phyloP scores from a whole-genome alignment of 2,329 filamentous ascomycete genomes.

The Fusarium sp. region DNA sequence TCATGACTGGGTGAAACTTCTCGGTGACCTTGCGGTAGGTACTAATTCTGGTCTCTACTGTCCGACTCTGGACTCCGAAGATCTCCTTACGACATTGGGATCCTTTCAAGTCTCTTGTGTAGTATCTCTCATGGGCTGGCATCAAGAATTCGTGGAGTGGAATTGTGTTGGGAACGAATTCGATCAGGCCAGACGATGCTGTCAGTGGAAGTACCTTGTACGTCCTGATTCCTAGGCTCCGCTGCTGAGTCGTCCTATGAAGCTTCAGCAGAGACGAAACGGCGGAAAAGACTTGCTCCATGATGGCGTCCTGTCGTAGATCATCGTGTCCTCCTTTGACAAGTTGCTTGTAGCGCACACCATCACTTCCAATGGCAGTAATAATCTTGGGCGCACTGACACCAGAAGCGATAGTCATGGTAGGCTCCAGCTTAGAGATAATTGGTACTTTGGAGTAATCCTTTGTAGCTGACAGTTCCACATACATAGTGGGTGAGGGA shows the following conservation, averaged over 20 bases:
- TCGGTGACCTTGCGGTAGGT: slow-evolving; percentile 84
- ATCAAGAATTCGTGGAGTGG: slow-evolving; percentile 93
- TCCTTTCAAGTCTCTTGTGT: slow-evolving; percentile 85
- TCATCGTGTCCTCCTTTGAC: slow-evolving; percentile 98
- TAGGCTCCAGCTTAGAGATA: slow-evolving; percentile 78
- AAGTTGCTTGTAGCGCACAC: slow-evolving; percentile 85
- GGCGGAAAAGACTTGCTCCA: slow-evolving; percentile 99
- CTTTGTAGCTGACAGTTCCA: slow-evolving; percentile 78
- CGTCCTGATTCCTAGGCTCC: slow-evolving; percentile 89
- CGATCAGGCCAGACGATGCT: slow-evolving; percentile 88
- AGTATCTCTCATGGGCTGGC: slow-evolving; percentile 88
- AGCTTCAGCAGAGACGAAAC: slow-evolving; percentile 90
- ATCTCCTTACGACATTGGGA: slow-evolving; percentile 85
- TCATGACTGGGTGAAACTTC: slow-evolving; percentile 91
- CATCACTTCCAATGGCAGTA: slow-evolving; percentile 82
- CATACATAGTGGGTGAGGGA: slow-evolving; percentile 89
- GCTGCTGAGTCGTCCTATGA: slow-evolving; percentile 87
- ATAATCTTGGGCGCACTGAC: slow-evolving; percentile 95
- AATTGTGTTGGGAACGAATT: slow-evolving; percentile 95
- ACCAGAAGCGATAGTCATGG: slow-evolving; percentile 88
- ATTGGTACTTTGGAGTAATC: slow-evolving; percentile 83
- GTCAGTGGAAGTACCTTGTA: slow-evolving; percentile 97
- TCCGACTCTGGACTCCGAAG: slow-evolving; percentile 75
- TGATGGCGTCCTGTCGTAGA: slow-evolving; percentile 95
- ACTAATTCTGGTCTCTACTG: slow-evolving; percentile 77